Base-by-base conservation (phyloP, 2,329 filamentous ascomycete species). In the Xylariaceae sp. region DNA sequence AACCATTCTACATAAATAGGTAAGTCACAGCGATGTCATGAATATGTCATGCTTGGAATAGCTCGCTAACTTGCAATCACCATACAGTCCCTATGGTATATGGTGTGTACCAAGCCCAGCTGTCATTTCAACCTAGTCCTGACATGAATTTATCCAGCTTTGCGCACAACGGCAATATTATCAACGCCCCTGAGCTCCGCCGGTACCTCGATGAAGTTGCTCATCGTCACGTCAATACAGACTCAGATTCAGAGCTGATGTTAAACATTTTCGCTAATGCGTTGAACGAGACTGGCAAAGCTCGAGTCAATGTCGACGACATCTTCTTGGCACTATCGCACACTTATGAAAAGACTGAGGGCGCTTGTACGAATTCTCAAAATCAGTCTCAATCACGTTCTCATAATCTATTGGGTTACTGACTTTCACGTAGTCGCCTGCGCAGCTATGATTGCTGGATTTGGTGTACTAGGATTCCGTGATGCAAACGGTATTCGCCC, bases 1-100 rank as follows among this genome's bases (percentile, higher is more conserved):
- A 89, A 64, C 86, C 85, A 0, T 88, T 89, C 66, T 89, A 88
- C 60, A 84, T 88, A 57, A 89, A 88, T n/a, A n/a, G n/a, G n/a
- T n/a, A n/a, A n/a, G n/a, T n/a, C n/a, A n/a, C n/a, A n/a, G n/a
- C n/a, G n/a, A n/a, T n/a, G n/a, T n/a, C n/a, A n/a, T n/a, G n/a
- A n/a, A n/a, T n/a, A n/a, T n/a, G n/a, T n/a, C n/a, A n/a, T n/a
- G n/a, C n/a, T n/a, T n/a, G n/a, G n/a, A n/a, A n/a, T n/a, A n/a
- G n/a, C n/a, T n/a, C n/a, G n/a, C n/a, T n/a, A n/a, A n/a, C n/a
- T n/a, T n/a, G n/a, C n/a, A n/a, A n/a, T n/a, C n/a, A n/a, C n/a
- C n/a, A n/a, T n/a, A n/a, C 69, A 77, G 73, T 47, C 85, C 85
- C 3, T 88, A 88, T 61, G 85, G 85, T 40, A 86, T 89, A 56